Evolutionary conservation across 805 yeast genomes (phyloP), one percentile per base, ranked within the genome.

Genomic region (Helenozyma rhizophorensis): DNA sequence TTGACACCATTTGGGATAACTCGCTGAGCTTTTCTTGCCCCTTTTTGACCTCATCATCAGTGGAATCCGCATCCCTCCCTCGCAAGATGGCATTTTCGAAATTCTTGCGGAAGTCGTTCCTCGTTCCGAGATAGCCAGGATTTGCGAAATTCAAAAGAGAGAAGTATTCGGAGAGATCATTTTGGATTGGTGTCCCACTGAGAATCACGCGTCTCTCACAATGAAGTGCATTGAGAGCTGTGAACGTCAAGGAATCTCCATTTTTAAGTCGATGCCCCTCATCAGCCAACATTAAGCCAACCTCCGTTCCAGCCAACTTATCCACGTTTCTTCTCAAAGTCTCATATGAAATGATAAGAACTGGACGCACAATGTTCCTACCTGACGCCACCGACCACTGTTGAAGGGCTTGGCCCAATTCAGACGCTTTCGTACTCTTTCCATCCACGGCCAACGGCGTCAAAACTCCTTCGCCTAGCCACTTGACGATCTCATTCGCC

Each of bases 181-280:
- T 90, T 57, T 90, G 98, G 43, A 90, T 89, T 1, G 98, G 98
- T 0, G 98, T 90, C 23, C 98, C 98, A 1, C 96, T 86, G 14
- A 90, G 62, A 43, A 90, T 90, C 6, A 90, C 97, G 37, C 98
- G 71, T 50, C 98, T 70, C 30, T 81, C 78, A 53, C 95, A 90
- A 32, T 82, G 77, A 34, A 93, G 70, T n/a, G 87, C 74, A 49
- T 86, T 80, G 25, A 90, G 68, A 0, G 97, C 86, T 0, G 86
- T 85, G 48, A 88, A 90, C 0, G 98, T 93, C 33, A 82, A 72
- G 1, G 96, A 87, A 23, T 90, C 97, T 12, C 95, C 95, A 54
- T 90, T 65, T 31, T 65, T 65, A 34, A 65, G 50, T 24, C 70
- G 47, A 34, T 65, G 72, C 10, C 72, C 72, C 39, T 65, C 72